Percentiles rank a stretch among this genome's conserved stretches.
Conservation (phyloP, 305 asterid genomes). For the Fraxinus greggii region DNA sequence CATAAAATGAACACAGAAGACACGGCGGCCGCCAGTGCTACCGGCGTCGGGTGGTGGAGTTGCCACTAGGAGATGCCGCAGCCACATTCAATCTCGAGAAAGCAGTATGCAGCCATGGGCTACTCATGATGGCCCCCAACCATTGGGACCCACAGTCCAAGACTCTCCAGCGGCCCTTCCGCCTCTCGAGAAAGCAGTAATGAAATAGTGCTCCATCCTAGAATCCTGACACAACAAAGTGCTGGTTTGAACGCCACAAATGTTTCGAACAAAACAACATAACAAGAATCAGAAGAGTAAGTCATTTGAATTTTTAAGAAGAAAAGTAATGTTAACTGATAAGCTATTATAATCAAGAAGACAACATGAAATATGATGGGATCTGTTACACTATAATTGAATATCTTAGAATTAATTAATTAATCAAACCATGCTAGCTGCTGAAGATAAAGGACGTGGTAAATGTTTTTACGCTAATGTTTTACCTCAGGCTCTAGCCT, state of each 20-base stretch:
- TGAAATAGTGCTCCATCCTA: neutral
- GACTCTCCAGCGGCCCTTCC: slow-evolving; percentile 69
- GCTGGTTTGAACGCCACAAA: no score
- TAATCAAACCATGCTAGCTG: neutral
- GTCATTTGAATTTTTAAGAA: neutral
- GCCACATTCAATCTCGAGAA: slow-evolving; percentile 50
- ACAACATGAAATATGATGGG: no score
- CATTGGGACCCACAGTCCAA: slow-evolving; percentile 70
- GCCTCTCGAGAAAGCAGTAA: no score
- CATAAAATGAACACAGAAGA: slow-evolving; percentile 33
- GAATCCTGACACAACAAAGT: neutral
- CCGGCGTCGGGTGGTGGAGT: slow-evolving; percentile 48
- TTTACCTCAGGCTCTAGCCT: slow-evolving; percentile 42
- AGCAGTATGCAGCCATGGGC: slow-evolving; percentile 80
- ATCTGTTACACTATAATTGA: no score
- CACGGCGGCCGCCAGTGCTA: slow-evolving; percentile 17
- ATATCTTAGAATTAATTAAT: neutral
- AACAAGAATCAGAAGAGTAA: neutral
- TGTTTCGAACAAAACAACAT: neutral
- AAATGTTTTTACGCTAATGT: slow-evolving; percentile 2
- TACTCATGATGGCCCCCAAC: slow-evolving; percentile 92
- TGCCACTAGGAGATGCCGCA: slow-evolving; percentile 49
- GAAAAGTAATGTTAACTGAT: no score
- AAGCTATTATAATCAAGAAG: no score
- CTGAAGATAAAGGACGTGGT: neutral